phyloP scores from a whole-genome alignment of 257 asterid species.

The Striga asiatica region DNA sequence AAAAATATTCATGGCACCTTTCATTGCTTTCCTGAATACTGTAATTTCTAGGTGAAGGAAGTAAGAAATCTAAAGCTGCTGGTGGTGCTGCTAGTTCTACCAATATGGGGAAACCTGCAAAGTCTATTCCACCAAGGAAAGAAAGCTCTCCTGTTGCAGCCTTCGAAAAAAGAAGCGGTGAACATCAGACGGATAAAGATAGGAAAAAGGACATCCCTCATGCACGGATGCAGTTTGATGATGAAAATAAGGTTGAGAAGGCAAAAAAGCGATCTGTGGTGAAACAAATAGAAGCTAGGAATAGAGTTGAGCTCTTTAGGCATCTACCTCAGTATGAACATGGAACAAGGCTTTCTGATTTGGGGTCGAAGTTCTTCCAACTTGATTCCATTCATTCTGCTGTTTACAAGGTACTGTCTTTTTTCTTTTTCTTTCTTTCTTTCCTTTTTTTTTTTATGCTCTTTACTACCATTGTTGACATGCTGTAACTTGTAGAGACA shows the following conservation, averaged over 20 bases:
- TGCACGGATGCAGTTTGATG: slow-evolving; percentile 98
- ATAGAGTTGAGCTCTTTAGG: slow-evolving; percentile 89
- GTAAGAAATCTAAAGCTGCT: slow-evolving; percentile 28
- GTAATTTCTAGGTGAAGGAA: slow-evolving; percentile 54
- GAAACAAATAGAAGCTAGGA: slow-evolving; percentile 74
- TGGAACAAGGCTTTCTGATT: slow-evolving; percentile 60
- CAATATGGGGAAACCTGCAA: slow-evolving; percentile 42
- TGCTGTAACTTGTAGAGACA: not conserved
- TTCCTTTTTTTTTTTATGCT: too few relatives aligned
- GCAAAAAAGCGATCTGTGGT: slow-evolving; percentile 88
- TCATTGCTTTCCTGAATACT: slow-evolving; percentile 4
- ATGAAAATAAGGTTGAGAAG: slow-evolving; percentile 75
- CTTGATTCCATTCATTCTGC: slow-evolving; percentile 72
- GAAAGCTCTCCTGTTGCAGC: slow-evolving; percentile 52
- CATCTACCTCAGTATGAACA: slow-evolving; percentile 93
- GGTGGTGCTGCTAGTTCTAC: slow-evolving; percentile 33
- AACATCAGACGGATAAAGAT: slow-evolving; percentile 72
- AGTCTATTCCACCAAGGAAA: slow-evolving; percentile 50
- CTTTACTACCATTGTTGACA: not conserved
- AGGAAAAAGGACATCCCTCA: slow-evolving; percentile 91
- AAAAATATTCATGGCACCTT: not conserved
- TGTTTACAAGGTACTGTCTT: slow-evolving; percentile 52
- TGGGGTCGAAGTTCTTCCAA: slow-evolving; percentile 68
- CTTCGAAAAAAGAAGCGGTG: slow-evolving; percentile 54
- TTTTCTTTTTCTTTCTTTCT: too few relatives aligned